Evolutionary conservation across 345 rosid genomes (phyloP), one percentile per base, ranked within the genome.

Genomic region (Melastoma malabathricum): DNA sequence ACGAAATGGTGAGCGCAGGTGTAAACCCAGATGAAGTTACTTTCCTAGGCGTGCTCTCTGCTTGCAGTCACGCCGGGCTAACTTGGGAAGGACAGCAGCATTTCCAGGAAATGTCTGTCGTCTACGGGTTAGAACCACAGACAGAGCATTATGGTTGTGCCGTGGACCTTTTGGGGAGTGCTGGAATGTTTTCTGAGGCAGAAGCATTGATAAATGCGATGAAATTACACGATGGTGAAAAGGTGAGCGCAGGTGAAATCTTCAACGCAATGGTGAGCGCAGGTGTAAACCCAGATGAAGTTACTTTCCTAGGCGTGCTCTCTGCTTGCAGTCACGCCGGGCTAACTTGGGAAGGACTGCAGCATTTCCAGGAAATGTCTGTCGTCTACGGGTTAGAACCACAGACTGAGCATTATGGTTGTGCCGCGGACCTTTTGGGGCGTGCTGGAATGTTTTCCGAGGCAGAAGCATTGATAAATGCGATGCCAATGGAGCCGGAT

Each of bases 141-240:
- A 57, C 53, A n/a, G 82, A 76, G 61, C 86, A 76, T 52, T 79
- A 71, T 18, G 74, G 72, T 18, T 79, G 82, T 55, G 67, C 74
- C 73, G 86, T 79, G 23, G 86, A 79, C 54, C 86, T 79, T 9
- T 55, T 73, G 31, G 80, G 79, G 22, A 77, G 82, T 25, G 75
- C 80, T 50, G 82, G 86, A 41, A 50, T 64, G 20, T 51, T 76
- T 4, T 23, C 48, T 7, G 69, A 73, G 27, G 77, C 80, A 6
- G 62, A 60, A 44, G 74, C 64, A 54, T 60, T 74, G 47, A 61
- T 76, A 56, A 56, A 59, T 34, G 60, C 60, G 15, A 79, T 76
- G 79, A n/a, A n/a, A n/a, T n/a, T n/a, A n/a, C n/a, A n/a, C n/a
- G n/a, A n/a, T n/a, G n/a, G n/a, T n/a, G n/a, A n/a, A n/a, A n/a